Conservation (phyloP, 2,329 filamentous ascomycete species). For the Penicillium sp. region DNA sequence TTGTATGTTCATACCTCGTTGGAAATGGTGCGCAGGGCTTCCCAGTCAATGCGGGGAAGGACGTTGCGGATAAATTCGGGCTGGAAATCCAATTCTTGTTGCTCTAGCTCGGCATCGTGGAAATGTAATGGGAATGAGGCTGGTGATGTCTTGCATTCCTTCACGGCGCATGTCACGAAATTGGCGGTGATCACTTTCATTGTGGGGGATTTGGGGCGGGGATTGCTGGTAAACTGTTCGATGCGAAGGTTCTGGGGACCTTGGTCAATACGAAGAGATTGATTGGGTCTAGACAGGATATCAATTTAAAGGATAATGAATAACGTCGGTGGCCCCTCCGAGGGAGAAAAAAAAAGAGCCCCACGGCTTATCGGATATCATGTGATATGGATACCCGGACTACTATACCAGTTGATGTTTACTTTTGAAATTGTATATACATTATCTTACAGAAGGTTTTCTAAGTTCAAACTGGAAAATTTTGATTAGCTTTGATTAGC, state of each 20-base stretch:
- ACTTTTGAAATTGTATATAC: not conserved
- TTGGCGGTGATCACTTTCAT: conserved; percentile 98
- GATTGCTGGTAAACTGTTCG: not conserved
- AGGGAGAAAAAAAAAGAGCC: conserved; percentile 4
- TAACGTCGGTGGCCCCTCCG: conserved; percentile 2
- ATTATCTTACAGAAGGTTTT: not conserved
- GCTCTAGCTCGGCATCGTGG: conserved; percentile 84
- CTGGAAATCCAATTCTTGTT: conserved; percentile 79
- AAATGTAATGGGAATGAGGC: conserved; percentile 88
- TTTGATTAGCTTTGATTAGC: not conserved
- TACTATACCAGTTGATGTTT: not conserved
- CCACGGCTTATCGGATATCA: conserved; percentile 13
- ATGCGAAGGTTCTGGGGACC: not conserved
- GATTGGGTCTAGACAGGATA: not conserved
- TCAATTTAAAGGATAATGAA: not conserved
- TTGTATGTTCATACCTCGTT: conserved; percentile 52
- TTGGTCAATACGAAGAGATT: not conserved
- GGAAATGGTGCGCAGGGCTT: conserved; percentile 70
- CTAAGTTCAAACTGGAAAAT: not conserved
- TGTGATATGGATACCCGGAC: conserved; percentile 5
- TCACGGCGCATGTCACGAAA: conserved; percentile 94
- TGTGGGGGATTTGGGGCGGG: not conserved
- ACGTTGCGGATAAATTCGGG: conserved; percentile 78
- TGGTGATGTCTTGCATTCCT: conserved; percentile 80
- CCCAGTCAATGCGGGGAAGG: conserved; percentile 84